Evolutionary conservation across 495 filamentous ascomycete species (phyloP), one percentile per base, ranked within the genome.

Genomic region (Aspergillus wentii): DNA sequence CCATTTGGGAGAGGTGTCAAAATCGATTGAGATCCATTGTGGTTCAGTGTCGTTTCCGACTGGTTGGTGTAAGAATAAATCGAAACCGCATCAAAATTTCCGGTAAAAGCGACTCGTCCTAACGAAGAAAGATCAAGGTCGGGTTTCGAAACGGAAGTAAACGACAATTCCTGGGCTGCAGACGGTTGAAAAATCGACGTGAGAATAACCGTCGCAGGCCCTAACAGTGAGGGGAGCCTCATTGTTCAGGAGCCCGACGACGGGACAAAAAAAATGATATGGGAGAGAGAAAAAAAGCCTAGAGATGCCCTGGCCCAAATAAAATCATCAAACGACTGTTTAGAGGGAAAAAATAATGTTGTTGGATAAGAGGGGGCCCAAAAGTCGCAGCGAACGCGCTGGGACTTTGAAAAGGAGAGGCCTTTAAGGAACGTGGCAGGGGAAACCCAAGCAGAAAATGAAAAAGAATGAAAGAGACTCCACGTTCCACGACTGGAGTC

Each of bases 71-170:
- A 97, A 54, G 85, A 69, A 68, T 90, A 97, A 13, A 97, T 71
- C 20, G 94, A 95, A 35, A 96, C 85, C 25, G 87, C 82, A 54
- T 83, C 76, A 57, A 97, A 99, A 62, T 97, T 82, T 43, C 92
- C 92, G 8, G 81, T 87, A 37, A 98, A 71, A 26, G 85, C 88
- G 36, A 97, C 80, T 44, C 82, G 79, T 38, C 94, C 92, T 33
- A 97, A 72, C 38, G 80, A 58, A n/a, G 70, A 72, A 28, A 96
- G 75, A 56, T 95, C 83, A 60, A 99, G 73, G 43, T 90, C 80
- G 33, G 89, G 79, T 26, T 82, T 64, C 2, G 88, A 79, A 23
- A 85, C 73, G 1, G 86, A 62, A 27, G 73, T 78, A 59, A 91
- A 88, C 20, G 70, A 75, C 52, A 94, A 66, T 11, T 83, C 88